These are phyloP conservation scores for Ceratobasidium theobromae DNA, from an alignment of 1,284 basidiomycete species.

Conservation along the genomic window DNA sequence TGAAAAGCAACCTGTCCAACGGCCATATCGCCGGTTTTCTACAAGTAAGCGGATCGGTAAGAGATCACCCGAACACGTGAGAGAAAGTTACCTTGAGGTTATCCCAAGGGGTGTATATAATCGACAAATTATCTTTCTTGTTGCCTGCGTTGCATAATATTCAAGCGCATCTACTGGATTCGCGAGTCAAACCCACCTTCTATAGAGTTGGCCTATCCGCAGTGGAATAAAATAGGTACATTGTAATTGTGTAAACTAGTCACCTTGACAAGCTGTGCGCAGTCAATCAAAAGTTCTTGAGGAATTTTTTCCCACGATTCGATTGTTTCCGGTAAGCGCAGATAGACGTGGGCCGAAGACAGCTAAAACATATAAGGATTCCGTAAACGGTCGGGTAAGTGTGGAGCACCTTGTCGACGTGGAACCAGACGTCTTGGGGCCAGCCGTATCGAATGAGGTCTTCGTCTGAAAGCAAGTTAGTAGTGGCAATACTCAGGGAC, in stretches of 20 bases:
- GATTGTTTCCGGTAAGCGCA: conserved; percentile 79
- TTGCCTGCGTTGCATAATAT: conserved; percentile 61
- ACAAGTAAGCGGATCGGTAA: conserved; percentile 8
- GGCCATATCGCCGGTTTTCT: conserved; percentile 98
- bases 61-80: not conserved
- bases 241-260: not conserved
- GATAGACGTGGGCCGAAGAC: conserved; percentile 92
- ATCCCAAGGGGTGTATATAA: conserved; percentile 91
- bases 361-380: conserved; percentile 63
- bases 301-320: conserved; percentile 85
- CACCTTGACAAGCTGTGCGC: conserved; percentile 88
- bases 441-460: conserved; percentile 90
- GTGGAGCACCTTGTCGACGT: conserved; percentile 51
- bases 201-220: conserved; percentile 90
- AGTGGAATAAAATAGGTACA: not conserved
- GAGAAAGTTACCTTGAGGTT: conserved; percentile 73
- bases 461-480: conserved; percentile 65
- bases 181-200: conserved; percentile 66
- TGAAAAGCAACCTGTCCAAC: conserved; percentile 95
- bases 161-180: conserved; percentile 1
- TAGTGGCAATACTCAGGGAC: not conserved
- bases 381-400: not conserved
- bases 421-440: conserved; percentile 56
- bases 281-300: conserved; percentile 74
- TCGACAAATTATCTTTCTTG: conserved; percentile 90